phyloP scores from a whole-genome alignment of 371 early-diverging fungal species.

The Dichotomocladium elegans region DNA sequence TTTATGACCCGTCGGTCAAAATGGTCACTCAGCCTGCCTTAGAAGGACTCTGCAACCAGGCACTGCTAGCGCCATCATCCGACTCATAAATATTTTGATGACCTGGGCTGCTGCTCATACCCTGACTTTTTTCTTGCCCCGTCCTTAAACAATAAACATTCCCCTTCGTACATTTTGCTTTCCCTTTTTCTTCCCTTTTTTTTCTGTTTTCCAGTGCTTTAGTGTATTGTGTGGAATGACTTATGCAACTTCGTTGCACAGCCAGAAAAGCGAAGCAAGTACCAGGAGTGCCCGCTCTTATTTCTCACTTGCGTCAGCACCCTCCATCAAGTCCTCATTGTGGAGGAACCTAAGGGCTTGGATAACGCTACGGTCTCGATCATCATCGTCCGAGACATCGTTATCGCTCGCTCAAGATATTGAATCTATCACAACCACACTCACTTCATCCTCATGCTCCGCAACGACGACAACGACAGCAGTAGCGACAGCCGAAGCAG shows the following conservation, averaged over 20 bases:
- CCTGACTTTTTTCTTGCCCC: not conserved
- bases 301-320: constrained; percentile 23
- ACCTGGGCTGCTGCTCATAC: not conserved
- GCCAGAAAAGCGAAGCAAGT: constrained; percentile 40
- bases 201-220: constrained; percentile 9
- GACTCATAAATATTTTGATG: constrained; percentile 1
- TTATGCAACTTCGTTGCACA: constrained; percentile 40
- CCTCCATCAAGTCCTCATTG: constrained; percentile 8
- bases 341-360: constrained; percentile 28
- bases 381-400: constrained; percentile 3
- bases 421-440: not conserved
- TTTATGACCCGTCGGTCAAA: constrained; percentile 36
- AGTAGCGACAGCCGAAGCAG: constrained; percentile 1
- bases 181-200: constrained; percentile 16
- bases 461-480: constrained; percentile 2
- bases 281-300: constrained; percentile 40
- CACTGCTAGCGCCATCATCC: not conserved
- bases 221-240: constrained; percentile 18
- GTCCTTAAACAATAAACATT: constrained; percentile 3
- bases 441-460: not conserved
- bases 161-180: not conserved
- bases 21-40: constrained; percentile 26
- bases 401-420: not conserved
- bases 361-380: constrained; percentile 3
- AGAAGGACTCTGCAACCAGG: constrained; percentile 6